Evolutionary conservation across 768 basidiomycete genomes (phyloP), one percentile per base, ranked within the genome.

Genomic region (Macrolepiota fuliginosa): DNA sequence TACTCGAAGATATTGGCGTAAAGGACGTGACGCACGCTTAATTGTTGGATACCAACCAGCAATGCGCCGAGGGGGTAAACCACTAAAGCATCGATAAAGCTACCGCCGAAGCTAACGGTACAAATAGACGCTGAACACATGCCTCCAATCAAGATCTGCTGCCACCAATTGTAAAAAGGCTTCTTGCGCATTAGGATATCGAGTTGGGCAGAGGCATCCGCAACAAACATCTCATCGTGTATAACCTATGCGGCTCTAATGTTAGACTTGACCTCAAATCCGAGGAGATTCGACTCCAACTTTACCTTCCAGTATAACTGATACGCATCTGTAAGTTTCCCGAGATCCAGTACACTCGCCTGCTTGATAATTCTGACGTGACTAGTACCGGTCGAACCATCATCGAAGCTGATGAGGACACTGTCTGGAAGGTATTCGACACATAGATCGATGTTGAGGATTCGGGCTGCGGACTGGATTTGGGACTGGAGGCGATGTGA

Each of bases 401-500:
- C 94, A 66, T 91, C 89, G 68, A 96, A 95, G 49, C 89, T 87
- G 69, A 94, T 82, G 36, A 95, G 80, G 76, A 92, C 86, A 58
- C 89, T 81, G 63, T 88, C 86, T 2, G 89, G 89, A 29, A 90
- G 74, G 69, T 92, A 91, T 72, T 94, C 80, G 74, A 91, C 89
- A 68, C 84, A 86, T 47, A 77, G 65, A 56, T 78, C 80, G 62
- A 94, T 79, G 64, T 94, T 92, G 25, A 95, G 82, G 13, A 94
- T 90, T 6, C 81, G 81, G 13, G 87, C 91, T 1, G 92, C 91
- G 13, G 89, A 86, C 69, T 87, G 85, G 59, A 94, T 86, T 70
- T 94, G 92, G 1, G 90, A 82, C 67, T 88, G 91, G 19, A 95
- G 80, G 45, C 92, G 88, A 71, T 96, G 91, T 12, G 88, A 83